phyloP scores from a whole-genome alignment of 2,329 filamentous ascomycete species.

The Clathrospora elynae region DNA sequence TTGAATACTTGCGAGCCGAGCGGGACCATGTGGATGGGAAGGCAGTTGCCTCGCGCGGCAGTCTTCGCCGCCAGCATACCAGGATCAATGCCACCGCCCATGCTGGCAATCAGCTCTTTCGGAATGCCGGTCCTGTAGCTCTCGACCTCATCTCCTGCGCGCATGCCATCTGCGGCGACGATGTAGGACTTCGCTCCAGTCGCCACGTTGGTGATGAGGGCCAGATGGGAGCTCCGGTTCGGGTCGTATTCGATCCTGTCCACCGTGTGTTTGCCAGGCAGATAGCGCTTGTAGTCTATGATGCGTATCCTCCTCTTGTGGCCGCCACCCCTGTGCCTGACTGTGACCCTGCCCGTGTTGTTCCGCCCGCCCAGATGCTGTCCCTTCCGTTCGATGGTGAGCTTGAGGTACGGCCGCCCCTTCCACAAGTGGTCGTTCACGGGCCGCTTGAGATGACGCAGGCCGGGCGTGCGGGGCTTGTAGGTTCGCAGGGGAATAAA shows the following conservation, averaged over 20 bases:
- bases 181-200: constrained; percentile 86
- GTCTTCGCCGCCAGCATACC: constrained; percentile 96
- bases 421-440: constrained; percentile 98
- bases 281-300: constrained; percentile 82
- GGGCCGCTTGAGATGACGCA: constrained; percentile 87
- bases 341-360: constrained; percentile 80
- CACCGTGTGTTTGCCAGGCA: constrained; percentile 81
- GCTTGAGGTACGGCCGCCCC: constrained; percentile 76
- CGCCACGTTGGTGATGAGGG: constrained; percentile 75
- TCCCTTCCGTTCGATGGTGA: constrained; percentile 92
- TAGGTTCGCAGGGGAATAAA: constrained; percentile 73
- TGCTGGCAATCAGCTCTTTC: constrained; percentile 80
- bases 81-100: constrained; percentile 91
- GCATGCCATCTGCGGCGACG: constrained; percentile 90
- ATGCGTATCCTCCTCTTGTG: constrained; percentile 89
- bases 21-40: constrained; percentile 94
- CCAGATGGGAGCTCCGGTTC: constrained; percentile 89
- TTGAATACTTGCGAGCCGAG: constrained; percentile 92
- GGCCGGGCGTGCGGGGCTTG: constrained; percentile 89
- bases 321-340: constrained; percentile 90
- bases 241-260: constrained; percentile 97
- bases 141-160: constrained; percentile 87
- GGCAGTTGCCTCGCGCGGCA: constrained; percentile 89
- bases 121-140: constrained; percentile 92
- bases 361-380: constrained; percentile 93